Evolutionary conservation across 805 yeast species (phyloP).

Genomic region (Cyberlindnera subsufficiens): DNA sequence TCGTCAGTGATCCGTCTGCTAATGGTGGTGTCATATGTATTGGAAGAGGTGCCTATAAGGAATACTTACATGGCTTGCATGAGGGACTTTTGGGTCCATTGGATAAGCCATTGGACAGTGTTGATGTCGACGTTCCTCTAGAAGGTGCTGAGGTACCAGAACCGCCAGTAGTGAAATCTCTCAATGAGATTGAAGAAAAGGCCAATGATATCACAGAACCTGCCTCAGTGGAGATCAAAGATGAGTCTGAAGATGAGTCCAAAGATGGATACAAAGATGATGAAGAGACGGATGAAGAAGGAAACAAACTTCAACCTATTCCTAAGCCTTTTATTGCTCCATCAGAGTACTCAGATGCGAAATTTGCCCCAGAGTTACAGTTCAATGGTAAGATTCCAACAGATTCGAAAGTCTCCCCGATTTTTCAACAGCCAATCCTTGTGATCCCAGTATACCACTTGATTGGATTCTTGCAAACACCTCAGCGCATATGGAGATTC

Average conservation of each 20-base stretch:
- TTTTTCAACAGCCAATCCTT: conserved; percentile 72
- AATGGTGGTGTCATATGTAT: conserved; percentile 87
- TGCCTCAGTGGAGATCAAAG: not conserved
- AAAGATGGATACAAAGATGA: not conserved
- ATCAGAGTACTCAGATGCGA: conserved; percentile 46
- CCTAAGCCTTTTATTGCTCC: conserved; percentile 60
- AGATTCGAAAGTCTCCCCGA: conserved; percentile 40
- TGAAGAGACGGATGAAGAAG: conserved; percentile 9
- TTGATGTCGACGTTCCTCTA: conserved; percentile 9
- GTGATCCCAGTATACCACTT: conserved; percentile 74
- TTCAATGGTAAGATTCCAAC: conserved; percentile 20
- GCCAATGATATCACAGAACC: not conserved
- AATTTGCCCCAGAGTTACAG: conserved; percentile 42
- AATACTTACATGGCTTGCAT: conserved; percentile 83
- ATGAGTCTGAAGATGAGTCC: not conserved
- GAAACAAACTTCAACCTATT: conserved; percentile 36
- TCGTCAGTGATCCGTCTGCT: conserved; percentile 33
- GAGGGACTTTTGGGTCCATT: conserved; percentile 95
- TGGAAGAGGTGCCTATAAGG: conserved; percentile 96
- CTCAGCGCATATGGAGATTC: conserved; percentile 70
- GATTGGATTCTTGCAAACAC: conserved; percentile 73
- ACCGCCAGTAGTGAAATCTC: conserved; percentile 7
- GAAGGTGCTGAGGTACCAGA: conserved; percentile 1
- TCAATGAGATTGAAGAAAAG: conserved; percentile 2
- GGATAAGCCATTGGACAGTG: conserved; percentile 38